Percentiles rank a stretch among this genome's conserved stretches.
These are phyloP conservation scores for Baudoinia panamericana DNA, from an alignment of 495 filamentous ascomycete genomes.

Conservation along the genomic window DNA sequence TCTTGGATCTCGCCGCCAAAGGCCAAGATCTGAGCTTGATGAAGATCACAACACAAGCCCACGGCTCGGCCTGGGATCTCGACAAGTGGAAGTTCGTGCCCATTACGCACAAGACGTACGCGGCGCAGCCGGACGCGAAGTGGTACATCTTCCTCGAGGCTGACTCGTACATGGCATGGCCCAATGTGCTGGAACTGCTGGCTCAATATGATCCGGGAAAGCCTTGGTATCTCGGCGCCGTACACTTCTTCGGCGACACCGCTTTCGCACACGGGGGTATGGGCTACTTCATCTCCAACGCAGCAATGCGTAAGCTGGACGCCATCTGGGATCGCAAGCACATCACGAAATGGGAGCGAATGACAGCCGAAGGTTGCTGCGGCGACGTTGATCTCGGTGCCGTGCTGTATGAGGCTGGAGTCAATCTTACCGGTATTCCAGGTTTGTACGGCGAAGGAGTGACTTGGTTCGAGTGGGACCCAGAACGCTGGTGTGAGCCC, in stretches of 20 bases:
- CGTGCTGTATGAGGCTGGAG: constrained; percentile 1
- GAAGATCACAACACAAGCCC: constrained; percentile 29
- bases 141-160: constrained; percentile 61
- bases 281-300: constrained; percentile 38
- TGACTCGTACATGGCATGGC: constrained; percentile 54
- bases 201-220: constrained; percentile 34
- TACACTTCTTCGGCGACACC: constrained; percentile 20
- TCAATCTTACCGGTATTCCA: constrained; percentile 1
- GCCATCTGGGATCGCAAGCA: not conserved
- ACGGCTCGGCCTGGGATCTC: constrained; percentile 42
- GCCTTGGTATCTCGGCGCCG: constrained; percentile 41
- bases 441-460: not conserved
- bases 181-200: constrained; percentile 42
- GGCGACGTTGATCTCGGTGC: constrained; percentile 1
- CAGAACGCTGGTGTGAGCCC: constrained; percentile 2
- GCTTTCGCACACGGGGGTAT: constrained; percentile 44
- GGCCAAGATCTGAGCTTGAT: constrained; percentile 60
- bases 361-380: constrained; percentile 1
- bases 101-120: constrained; percentile 40
- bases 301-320: constrained; percentile 28
- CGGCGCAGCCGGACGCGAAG: constrained; percentile 35
- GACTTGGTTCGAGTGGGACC: not conserved
- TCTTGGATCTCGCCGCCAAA: constrained; percentile 41
- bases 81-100: constrained; percentile 64
- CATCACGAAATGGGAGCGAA: not conserved